Base-by-base conservation (phyloP, 257 asterid genomes). In the Leptodermis oblonga region DNA sequence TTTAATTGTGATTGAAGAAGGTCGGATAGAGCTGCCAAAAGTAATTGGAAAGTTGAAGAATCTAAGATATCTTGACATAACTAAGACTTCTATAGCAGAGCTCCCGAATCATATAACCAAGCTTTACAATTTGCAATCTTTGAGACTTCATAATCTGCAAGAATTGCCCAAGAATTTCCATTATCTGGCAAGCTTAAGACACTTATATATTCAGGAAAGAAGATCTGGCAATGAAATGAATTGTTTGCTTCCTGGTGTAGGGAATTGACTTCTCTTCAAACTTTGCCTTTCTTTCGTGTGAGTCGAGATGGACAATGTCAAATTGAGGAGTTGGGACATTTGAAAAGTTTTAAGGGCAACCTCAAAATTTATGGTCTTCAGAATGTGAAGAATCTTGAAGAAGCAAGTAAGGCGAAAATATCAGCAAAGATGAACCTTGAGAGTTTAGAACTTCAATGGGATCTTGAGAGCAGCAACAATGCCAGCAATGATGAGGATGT, bases 371-470 rank as follows among this genome's bases (percentile, higher is more conserved):
- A 17, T 56, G 65, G 74, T 13, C 74, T 77, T 22, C 43, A 72
- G 42, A 73, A 54, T 36, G 51, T 73, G 56, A 14, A 14, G 31
- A n/a, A 69, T 34, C 14, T 46, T 2, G 68, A 43, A 13, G 81
- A 69, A 14, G 75, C 81, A 31, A 68, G 14, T 23, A 58, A 48
- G 69, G 81, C 78, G 41, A 77, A 68, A 22, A 42, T 77, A n/a
- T 54, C 55, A 49, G 14, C 17, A 36, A 61, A 46, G 69, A 37
- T 8, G 12, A 1, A 10, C 49, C 7, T 71, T 46, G 49, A 49
- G 4, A 2, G 25, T 15, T 46, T 71, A 31, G 63, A 34, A 25
- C 59, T n/a, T 22, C 4, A 2, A 5, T 70, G 75, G 75, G 22
- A 7, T 26, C 46, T 0, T 6, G n/a, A n/a, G n/a, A n/a, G n/a